These are phyloP conservation scores for Cryptosporidium tyzzeri DNA, from an alignment of 169 alveolate species.

Conservation along the genomic window DNA sequence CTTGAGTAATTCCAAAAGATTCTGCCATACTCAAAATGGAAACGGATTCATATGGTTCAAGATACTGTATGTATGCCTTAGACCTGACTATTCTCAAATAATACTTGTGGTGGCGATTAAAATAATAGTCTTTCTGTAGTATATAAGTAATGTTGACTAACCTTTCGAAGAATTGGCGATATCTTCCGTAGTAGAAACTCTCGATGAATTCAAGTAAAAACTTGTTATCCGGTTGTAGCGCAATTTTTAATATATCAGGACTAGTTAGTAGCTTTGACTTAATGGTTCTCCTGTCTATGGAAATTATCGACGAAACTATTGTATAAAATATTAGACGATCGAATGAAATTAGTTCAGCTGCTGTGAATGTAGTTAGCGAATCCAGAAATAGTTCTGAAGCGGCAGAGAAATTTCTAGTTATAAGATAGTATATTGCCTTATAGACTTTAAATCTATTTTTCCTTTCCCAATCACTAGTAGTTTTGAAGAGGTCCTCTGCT, in stretches of 20 bases:
- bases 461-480: constrained; percentile 99
- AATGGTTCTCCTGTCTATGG: constrained; percentile 45
- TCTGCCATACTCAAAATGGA: constrained; percentile 87
- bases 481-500: constrained; percentile 85
- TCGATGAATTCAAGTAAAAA: constrained; percentile 47
- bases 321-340: constrained; percentile 92
- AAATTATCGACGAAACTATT: constrained; percentile 87
- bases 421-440: constrained; percentile 87
- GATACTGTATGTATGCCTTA: constrained; percentile 85
- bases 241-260: constrained; percentile 59
- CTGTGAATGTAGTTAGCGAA: constrained; percentile 94
- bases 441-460: constrained; percentile 95
- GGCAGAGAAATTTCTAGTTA: constrained; percentile 89
- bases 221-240: constrained; percentile 43
- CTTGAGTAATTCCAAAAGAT: constrained; percentile 86
- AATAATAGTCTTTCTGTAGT: constrained; percentile 22
- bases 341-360: constrained; percentile 93
- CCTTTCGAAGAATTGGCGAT: constrained; percentile 3
- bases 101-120: constrained; percentile 35
- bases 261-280: constrained; percentile 33
- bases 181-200: constrained; percentile 44
- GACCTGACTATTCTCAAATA: constrained; percentile 34
- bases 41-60: constrained; percentile 87
- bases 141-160: not conserved
- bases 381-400: constrained; percentile 89